phyloP scores from a whole-genome alignment of 2,329 filamentous ascomycete species.

The Mariannaea elegans region DNA sequence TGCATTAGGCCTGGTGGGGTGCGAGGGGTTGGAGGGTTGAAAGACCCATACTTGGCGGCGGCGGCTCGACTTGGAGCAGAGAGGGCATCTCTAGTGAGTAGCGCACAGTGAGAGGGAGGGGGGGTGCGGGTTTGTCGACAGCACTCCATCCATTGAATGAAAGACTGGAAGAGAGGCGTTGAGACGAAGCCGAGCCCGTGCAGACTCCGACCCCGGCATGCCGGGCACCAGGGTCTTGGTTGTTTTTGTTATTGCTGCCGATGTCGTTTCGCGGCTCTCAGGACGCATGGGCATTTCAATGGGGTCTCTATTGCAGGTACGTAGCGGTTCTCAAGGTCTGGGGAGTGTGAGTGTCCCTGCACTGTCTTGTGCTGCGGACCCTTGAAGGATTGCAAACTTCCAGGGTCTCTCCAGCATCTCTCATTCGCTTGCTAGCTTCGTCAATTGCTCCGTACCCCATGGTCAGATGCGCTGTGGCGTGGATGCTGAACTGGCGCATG shows the following conservation, averaged over 20 bases:
- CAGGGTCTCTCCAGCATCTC: slow-evolving; percentile 30
- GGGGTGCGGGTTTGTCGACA: slow-evolving; percentile 27
- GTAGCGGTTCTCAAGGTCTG: slow-evolving; percentile 7
- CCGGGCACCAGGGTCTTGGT: slow-evolving; percentile 31
- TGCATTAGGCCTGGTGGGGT: slow-evolving; percentile 43
- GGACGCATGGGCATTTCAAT: slow-evolving; percentile 9
- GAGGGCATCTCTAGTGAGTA: slow-evolving; percentile 38
- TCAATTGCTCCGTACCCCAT: slow-evolving; percentile 1
- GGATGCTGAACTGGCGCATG: slow-evolving; percentile 39
- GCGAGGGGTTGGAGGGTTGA: slow-evolving; percentile 43
- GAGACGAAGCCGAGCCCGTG: slow-evolving; percentile 36
- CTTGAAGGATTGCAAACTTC: slow-evolving; percentile 14
- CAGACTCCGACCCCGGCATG: slow-evolving; percentile 39
- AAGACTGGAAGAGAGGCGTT: slow-evolving; percentile 39
- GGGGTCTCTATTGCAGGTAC: neutral
- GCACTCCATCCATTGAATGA: slow-evolving; percentile 20
- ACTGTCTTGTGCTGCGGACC: slow-evolving; percentile 13
- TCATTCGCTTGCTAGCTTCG: slow-evolving; percentile 20
- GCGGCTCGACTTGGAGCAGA: slow-evolving; percentile 43
- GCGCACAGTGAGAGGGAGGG: slow-evolving; percentile 37
- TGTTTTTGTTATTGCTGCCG: slow-evolving; percentile 32
- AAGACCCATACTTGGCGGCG: slow-evolving; percentile 40
- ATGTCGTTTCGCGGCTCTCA: slow-evolving; percentile 17
- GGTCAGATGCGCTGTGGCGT: slow-evolving; percentile 36
- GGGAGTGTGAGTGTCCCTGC: slow-evolving; percentile 9